Evolutionary conservation across 1,139 yeast species (phyloP).

Genomic region (Pichia sp.): DNA sequence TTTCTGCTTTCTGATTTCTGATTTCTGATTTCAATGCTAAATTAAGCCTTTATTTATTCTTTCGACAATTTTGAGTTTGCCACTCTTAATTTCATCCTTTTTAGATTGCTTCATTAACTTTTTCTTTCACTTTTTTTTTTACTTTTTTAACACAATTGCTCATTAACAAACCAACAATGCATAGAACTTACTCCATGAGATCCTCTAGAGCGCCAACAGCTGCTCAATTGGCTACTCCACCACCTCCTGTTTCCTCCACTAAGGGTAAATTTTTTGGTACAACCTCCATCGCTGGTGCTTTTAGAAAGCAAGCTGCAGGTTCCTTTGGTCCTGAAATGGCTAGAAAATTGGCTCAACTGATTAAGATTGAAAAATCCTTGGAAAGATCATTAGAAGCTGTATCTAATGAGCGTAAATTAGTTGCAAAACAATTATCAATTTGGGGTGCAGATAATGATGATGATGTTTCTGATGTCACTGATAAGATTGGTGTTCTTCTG

Average conservation of each 20-base stretch:
- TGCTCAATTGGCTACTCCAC: constrained; percentile 86
- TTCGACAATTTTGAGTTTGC: not conserved
- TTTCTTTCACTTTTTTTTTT: not conserved
- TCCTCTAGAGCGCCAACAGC: constrained; percentile 95
- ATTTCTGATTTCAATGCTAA: no score
- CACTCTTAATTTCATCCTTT: not conserved
- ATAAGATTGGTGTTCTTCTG: constrained; percentile 90
- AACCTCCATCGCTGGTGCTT: constrained; percentile 59
- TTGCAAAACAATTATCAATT: constrained; percentile 88
- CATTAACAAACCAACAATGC: constrained; percentile 48
- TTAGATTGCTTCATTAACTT: not conserved
- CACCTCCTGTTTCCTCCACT: constrained; percentile 89
- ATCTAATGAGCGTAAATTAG: constrained; percentile 93
- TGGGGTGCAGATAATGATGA: constrained; percentile 99
- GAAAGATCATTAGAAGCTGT: constrained; percentile 91
- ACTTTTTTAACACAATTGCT: not conserved
- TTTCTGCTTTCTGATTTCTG: no score
- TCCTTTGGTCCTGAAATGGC: constrained; percentile 92
- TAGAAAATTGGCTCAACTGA: constrained; percentile 80
- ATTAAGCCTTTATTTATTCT: no score
- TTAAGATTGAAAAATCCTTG: constrained; percentile 94
- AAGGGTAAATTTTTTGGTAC: constrained; percentile 90
- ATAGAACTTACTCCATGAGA: constrained; percentile 97
- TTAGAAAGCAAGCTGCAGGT: constrained; percentile 89
- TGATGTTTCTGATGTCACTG: constrained; percentile 95